phyloP scores from a whole-genome alignment of 805 yeast species.

The Candida adriatica region DNA sequence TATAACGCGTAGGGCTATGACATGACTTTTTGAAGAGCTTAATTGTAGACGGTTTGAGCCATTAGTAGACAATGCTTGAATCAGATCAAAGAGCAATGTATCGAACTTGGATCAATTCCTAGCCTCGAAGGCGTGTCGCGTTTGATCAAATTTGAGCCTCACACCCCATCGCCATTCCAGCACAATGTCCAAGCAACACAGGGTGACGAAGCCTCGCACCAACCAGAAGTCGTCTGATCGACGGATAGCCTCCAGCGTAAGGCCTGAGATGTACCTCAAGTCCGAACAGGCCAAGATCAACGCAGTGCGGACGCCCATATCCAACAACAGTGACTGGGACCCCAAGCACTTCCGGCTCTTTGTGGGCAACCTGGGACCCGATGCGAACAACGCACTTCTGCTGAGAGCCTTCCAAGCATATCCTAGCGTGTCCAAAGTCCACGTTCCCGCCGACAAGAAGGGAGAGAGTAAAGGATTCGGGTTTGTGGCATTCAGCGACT shows the following conservation, averaged over 20 bases:
- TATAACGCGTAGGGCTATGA: too few relatives aligned
- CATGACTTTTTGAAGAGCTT: too few relatives aligned
- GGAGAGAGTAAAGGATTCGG: slow-evolving; percentile 58
- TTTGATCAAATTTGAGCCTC: too few relatives aligned
- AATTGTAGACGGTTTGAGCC: too few relatives aligned
- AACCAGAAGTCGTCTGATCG: slow-evolving; percentile 42
- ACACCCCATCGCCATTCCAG: too few relatives aligned
- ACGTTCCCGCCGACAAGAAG: slow-evolving; percentile 46
- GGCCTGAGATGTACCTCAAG: slow-evolving; percentile 39
- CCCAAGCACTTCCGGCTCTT: slow-evolving; percentile 65
- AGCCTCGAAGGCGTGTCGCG: too few relatives aligned
- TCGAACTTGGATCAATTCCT: too few relatives aligned
- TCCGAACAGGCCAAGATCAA: slow-evolving; percentile 18
- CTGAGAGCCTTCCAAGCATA: slow-evolving; percentile 47
- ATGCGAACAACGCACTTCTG: slow-evolving; percentile 54
- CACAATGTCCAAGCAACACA: slow-evolving; percentile 1
- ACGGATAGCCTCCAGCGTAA: slow-evolving; percentile 41
- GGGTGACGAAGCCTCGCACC: slow-evolving; percentile 12
- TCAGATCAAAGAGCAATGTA: too few relatives aligned
- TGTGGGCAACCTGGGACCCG: slow-evolving; percentile 68
- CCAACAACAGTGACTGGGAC: slow-evolving; percentile 51
- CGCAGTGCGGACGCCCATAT: slow-evolving; percentile 3
- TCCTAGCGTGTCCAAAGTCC: slow-evolving; percentile 47
- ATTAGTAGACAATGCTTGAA: too few relatives aligned
- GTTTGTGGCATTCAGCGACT: slow-evolving; percentile 57